Base-by-base conservation (phyloP, 345 rosid species). In the Salix viminalis region DNA sequence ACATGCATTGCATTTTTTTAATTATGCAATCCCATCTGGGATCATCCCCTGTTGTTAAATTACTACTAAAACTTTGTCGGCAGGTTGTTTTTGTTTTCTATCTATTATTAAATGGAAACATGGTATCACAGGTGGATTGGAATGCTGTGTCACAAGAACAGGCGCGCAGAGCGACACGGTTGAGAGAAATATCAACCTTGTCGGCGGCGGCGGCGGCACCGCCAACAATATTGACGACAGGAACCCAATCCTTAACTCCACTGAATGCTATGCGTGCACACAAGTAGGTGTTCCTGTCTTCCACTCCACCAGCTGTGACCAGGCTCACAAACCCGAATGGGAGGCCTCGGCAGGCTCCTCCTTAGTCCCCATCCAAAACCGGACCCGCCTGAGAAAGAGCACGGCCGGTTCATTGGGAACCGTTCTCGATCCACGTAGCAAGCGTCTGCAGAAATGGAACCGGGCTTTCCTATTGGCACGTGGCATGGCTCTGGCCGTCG, bases 281-380 rank as follows among this genome's bases (percentile, higher is more conserved):
- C 93, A 93, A 44, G 98, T 87, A 54, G 99, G 99, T 24, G 94
- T 90, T 15, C 98, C 99, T 5, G 91, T 83, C 42, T 95, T 93
- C 75, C 99, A 93, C 85, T 95, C 99, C 73, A 91, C 94, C 50
- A 93, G 97, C 88, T 95, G 99, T 83, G 97, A 91, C 90, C 85
- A 77, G 26, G 96, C 92, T 52, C 86, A 89, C 86, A 91, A 86
- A 71, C 97, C 93, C n/a, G 90, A 93, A 86, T 95, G 96, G 97
- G 96, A 90, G 65, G 99, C 99, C 75, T 91, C 91, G 5, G 97
- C 97, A 11, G 99, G 99, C 6, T 89, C 99, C 24, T 93, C 92
- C 26, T 85, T 95, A 2, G 97, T 95, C 26, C 97, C 99, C 28
- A 93, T 95, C 82, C 93, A 88, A 26, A 77, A 54, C 73, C 83